Evolutionary conservation across 108 stramenopile genomes (phyloP), one percentile per base, ranked within the genome.

Genomic region (Hondaea fermentalgiana): DNA sequence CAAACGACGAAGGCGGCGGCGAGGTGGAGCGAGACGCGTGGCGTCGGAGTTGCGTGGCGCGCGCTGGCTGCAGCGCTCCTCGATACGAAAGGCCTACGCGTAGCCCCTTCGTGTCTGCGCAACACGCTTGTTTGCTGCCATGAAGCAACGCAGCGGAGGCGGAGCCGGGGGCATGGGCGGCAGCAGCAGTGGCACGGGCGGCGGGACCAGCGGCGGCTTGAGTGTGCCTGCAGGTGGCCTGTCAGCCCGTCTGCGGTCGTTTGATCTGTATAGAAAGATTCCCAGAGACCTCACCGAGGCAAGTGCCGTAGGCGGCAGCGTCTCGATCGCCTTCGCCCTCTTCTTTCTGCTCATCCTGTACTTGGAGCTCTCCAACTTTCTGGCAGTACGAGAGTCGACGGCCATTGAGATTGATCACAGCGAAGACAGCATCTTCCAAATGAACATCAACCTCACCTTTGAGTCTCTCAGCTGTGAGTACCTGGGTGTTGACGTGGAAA

Each of bases 211-310:
- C 64, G 64, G 64, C 42, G 64, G 64, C 64, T 10, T 69, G 10
- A 23, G 64, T 17, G 64, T 69, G 64, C 64, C 76, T 17, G 76
- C 76, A 6, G 76, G 76, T 16, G 76, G 76, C 76, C 49, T 83
- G 17, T 83, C 76, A 4, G 76, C 76, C 12, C 44, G 51, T 19
- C 76, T 83, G n/a, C 76, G 76, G n/a, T 47, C 76, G 45, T 83
- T 88, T 0, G 87, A 88, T 47, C 29, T 88, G 25, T 88, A 88
- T 59, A 58, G 87, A 16, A 88, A 88, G 59, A 45, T 88, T 5
- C 87, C 87, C 8, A 29, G 44, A 5, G 87, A 88, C 25, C 87
- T 88, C 6, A 88, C 58, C 28, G 59, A 88, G 87, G 87, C 87
- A n/a, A 29, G 44, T 21, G 58, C 28, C 23, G 35, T 59, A 59